These are phyloP conservation scores for Oxytropis ochrocephala DNA, from an alignment of 306 rosid species.

Conservation along the genomic window DNA sequence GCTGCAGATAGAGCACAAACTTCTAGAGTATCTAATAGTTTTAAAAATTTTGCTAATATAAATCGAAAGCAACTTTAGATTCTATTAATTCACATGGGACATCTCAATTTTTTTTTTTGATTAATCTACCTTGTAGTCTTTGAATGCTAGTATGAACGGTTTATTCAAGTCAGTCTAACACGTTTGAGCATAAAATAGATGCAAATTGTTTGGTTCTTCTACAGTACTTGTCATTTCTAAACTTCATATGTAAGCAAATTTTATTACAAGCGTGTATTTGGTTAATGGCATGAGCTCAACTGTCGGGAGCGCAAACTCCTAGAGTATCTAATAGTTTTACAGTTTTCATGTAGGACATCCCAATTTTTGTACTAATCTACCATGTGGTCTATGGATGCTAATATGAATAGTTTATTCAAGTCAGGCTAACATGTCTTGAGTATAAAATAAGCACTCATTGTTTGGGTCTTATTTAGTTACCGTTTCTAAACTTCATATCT, in stretches of 20 bases:
- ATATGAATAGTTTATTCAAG: slow-evolving; percentile 6
- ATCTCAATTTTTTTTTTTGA: too few species aligned
- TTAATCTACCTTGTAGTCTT: too few species aligned
- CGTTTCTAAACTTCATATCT: neutral
- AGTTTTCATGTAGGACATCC: neutral
- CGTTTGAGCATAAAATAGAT: too few species aligned
- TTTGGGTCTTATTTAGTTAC: neutral
- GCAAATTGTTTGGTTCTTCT: too few species aligned
- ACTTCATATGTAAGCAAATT: too few species aligned
- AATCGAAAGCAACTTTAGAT: too few species aligned
- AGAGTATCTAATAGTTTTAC: neutral
- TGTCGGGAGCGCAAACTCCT: slow-evolving; percentile 2
- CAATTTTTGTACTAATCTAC: neutral
- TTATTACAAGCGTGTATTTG: neutral
- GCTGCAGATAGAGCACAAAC: neutral
- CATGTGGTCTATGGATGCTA: neutral
- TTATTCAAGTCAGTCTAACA: too few species aligned
- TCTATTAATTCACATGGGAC: too few species aligned
- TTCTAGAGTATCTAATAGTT: too few species aligned
- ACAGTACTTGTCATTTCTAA: too few species aligned
- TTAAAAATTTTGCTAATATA: too few species aligned
- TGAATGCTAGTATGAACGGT: too few species aligned
- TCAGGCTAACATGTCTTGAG: neutral
- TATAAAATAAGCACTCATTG: neutral
- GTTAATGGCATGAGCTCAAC: neutral